Percentiles rank a stretch among this genome's conserved stretches.
phyloP scores from a whole-genome alignment of 805 yeast species.

The Cyberlindnera nakhonratchasimensis region DNA sequence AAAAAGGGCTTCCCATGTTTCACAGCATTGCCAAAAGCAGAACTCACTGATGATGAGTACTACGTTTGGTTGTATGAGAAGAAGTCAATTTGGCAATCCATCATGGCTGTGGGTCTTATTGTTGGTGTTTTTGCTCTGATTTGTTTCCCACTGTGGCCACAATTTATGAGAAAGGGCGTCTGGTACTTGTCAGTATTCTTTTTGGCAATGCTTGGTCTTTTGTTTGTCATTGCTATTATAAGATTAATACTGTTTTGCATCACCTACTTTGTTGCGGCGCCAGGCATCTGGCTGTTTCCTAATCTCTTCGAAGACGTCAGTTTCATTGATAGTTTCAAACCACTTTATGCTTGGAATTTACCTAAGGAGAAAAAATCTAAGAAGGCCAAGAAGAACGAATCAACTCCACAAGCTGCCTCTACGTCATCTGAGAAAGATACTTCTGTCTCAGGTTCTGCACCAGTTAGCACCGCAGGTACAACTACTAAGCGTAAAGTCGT shows the following conservation, averaged over 20 bases:
- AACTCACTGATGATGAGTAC: slow-evolving; percentile 62
- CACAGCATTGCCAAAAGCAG: slow-evolving; percentile 52
- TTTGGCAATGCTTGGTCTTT: slow-evolving; percentile 67
- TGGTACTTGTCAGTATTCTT: slow-evolving; percentile 83
- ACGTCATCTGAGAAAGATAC: slow-evolving; percentile 11
- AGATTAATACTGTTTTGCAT: slow-evolving; percentile 67
- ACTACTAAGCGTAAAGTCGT: slow-evolving; percentile 26
- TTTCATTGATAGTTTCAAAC: slow-evolving; percentile 85
- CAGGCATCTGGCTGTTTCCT: slow-evolving; percentile 96
- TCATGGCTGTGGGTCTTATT: slow-evolving; percentile 39
- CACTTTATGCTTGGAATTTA: slow-evolving; percentile 56
- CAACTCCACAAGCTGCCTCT: slow-evolving; percentile 2
- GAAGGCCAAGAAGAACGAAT: slow-evolving; percentile 12
- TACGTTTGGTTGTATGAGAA: slow-evolving; percentile 81
- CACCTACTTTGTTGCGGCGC: slow-evolving; percentile 53
- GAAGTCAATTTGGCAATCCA: slow-evolving; percentile 45
- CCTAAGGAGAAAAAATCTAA: slow-evolving; percentile 28
- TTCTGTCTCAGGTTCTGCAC: slow-evolving; percentile 6
- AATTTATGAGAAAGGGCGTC: slow-evolving; percentile 80
- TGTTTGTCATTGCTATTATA: slow-evolving; percentile 75
- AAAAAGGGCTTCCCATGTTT: slow-evolving; percentile 63
- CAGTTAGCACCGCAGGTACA: slow-evolving; percentile 1
- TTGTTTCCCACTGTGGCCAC: slow-evolving; percentile 94
- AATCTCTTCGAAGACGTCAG: slow-evolving; percentile 95
- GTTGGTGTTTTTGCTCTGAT: slow-evolving; percentile 65